phyloP scores from a whole-genome alignment of 2,329 filamentous ascomycete genomes.

The Alternaria postmessia region DNA sequence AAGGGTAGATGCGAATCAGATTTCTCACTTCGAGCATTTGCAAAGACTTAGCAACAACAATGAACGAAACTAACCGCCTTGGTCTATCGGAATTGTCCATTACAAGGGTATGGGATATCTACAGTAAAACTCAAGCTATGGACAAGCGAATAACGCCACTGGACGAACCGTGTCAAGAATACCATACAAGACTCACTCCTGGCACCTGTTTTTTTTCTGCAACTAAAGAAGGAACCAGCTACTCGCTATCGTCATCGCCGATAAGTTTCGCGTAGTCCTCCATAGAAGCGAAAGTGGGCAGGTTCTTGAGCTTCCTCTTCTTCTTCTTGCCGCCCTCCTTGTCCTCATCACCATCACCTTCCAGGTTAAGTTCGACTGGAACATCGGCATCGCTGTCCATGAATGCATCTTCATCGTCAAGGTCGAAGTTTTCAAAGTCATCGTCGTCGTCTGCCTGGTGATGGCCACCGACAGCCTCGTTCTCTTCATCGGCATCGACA shows the following conservation, averaged over 20 bases:
- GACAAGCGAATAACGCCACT: constrained; percentile 16
- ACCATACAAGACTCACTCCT: constrained; percentile 1
- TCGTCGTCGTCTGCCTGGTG: constrained; percentile 39
- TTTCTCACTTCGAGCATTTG: too few species aligned
- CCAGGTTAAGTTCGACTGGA: constrained; percentile 58
- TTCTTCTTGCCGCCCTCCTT: constrained; percentile 64
- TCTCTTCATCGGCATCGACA: constrained; percentile 55
- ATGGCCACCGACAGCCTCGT: constrained; percentile 55
- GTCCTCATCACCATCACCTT: constrained; percentile 50
- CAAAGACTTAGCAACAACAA: background rate
- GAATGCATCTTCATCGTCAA: constrained; percentile 64
- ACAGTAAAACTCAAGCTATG: constrained; percentile 28
- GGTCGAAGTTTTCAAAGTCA: constrained; percentile 53
- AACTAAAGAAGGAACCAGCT: constrained; percentile 7
- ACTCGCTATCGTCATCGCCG: constrained; percentile 65
- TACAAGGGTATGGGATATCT: constrained; percentile 46
- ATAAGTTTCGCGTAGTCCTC: constrained; percentile 93
- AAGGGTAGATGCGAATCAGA: too few species aligned
- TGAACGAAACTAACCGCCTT: background rate
- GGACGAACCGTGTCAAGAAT: background rate
- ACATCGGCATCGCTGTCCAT: constrained; percentile 65
- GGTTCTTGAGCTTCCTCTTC: constrained; percentile 83
- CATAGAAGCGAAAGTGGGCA: constrained; percentile 91
- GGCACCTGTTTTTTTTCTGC: background rate
- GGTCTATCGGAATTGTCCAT: constrained; percentile 16